Evolutionary conservation across 306 rosid genomes (phyloP).

Genomic region (Vigna nakashimae): DNA sequence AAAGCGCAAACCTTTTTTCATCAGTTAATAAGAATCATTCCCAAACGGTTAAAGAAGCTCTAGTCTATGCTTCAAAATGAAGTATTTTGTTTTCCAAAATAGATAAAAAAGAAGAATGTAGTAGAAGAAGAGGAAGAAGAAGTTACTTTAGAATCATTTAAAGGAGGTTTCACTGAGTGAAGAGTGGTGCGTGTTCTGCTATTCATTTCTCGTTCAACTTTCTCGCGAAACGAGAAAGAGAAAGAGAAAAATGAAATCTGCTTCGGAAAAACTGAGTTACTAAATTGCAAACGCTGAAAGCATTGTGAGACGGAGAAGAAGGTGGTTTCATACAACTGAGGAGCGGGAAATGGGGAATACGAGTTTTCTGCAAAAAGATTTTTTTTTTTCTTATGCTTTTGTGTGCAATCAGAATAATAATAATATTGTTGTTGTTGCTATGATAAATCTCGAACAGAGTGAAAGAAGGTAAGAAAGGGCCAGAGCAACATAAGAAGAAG

Average conservation of each 20-base stretch:
- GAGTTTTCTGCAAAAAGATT: constrained; percentile 41
- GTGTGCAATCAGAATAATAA: not conserved
- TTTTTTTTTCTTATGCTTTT: constrained; percentile 16
- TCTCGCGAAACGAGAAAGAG: constrained; percentile 59
- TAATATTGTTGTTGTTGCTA: not conserved
- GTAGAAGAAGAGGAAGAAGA: constrained; percentile 16
- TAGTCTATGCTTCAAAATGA: constrained; percentile 27
- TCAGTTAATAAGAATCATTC: constrained; percentile 41
- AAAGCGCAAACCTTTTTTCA: constrained; percentile 52
- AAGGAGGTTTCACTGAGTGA: constrained; percentile 69
- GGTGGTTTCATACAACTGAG: constrained; percentile 42
- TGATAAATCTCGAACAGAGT: constrained; percentile 61
- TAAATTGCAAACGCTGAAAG: constrained; percentile 39
- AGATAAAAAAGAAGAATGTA: not conserved
- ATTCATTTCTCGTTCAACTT: constrained; percentile 64
- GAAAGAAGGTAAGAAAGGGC: constrained; percentile 58
- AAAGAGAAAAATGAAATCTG: constrained; percentile 46
- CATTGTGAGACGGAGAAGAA: constrained; percentile 33
- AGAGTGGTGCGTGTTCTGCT: constrained; percentile 69
- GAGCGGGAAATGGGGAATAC: constrained; percentile 81
- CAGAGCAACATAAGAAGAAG: constrained; percentile 57
- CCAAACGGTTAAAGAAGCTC: constrained; percentile 13
- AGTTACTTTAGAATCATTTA: constrained; percentile 70
- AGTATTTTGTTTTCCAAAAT: not conserved
- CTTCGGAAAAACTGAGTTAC: constrained; percentile 29